A percentile compares a stretch with the other conserved stretches of the same genome.
phyloP scores from a whole-genome alignment of 345 rosid genomes.

The Angophora floribunda region DNA sequence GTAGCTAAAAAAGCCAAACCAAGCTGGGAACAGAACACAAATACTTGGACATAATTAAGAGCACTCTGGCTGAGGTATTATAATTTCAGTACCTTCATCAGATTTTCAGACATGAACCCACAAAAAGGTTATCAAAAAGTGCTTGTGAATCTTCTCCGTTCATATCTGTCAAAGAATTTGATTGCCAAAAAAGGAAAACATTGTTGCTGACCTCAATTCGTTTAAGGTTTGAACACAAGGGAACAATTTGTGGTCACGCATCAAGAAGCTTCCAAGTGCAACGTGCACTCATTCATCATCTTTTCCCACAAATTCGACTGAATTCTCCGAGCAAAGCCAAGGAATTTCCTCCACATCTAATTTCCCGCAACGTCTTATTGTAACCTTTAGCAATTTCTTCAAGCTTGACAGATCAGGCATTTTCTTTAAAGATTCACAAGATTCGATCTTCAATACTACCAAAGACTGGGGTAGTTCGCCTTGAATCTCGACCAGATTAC shows the following conservation, averaged over 20 bases:
- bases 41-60: neutral
- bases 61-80: fast-evolving
- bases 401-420: neutral
- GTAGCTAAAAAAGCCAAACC: neutral
- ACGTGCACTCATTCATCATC: too few species aligned
- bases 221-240: neutral
- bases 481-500: neutral
- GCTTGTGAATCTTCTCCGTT: neutral
- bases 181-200: neutral
- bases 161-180: neutral
- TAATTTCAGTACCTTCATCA: fast-evolving
- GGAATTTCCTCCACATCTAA: neutral
- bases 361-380: fast-evolving
- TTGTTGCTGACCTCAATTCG: neutral
- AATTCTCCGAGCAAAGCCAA: neutral
- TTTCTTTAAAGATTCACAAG: neutral
- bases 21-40: neutral
- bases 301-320: neutral
- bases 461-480: neutral
- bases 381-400: fast-evolving
- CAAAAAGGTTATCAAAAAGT: neutral
- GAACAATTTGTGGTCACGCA: neutral
- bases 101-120: neutral
- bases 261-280: neutral
- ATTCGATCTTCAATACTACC: fast-evolving